These are phyloP conservation scores for Coemansia sp. DNA, from an alignment of 192 early-diverging fungal genomes.

Conservation along the genomic window DNA sequence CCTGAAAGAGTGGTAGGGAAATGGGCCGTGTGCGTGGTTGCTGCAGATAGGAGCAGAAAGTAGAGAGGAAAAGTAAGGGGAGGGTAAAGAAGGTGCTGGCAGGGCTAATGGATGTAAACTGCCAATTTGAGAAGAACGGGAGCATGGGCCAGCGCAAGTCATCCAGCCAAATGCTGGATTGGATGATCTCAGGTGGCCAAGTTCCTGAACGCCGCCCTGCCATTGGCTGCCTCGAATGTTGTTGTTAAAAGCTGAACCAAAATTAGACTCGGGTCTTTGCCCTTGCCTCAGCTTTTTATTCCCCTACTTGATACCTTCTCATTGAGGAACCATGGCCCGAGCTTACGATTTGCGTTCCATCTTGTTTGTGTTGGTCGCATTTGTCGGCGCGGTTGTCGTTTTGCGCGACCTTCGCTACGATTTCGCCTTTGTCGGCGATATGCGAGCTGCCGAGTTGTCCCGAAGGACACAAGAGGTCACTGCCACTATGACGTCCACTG, in stretches of 20 bases:
- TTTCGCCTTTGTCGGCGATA: slow-evolving; percentile 40
- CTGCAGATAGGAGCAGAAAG: slow-evolving; percentile 1
- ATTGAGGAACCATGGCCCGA: slow-evolving; percentile 15
- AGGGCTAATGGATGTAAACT: neutral
- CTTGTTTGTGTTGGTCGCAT: slow-evolving; percentile 27
- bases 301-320: neutral
- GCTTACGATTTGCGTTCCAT: slow-evolving; percentile 30
- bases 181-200: slow-evolving; percentile 1
- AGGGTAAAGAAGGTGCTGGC: neutral
- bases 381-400: slow-evolving; percentile 29
- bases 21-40: neutral
- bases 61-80: neutral
- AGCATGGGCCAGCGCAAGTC: too few species aligned
- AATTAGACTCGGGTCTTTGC: neutral
- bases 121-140: neutral
- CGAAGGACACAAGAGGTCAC: slow-evolving; percentile 28
- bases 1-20: slow-evolving; percentile 6
- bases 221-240: slow-evolving; percentile 3
- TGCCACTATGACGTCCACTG: slow-evolving; percentile 18
- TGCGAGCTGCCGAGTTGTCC: slow-evolving; percentile 34
- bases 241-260: neutral
- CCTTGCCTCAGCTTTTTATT: neutral
- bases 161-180: neutral
- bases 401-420: slow-evolving; percentile 47
- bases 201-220: slow-evolving; percentile 5